Evolutionary conservation across 106 monocot genomes (phyloP), one percentile per base, ranked within the genome.

Genomic region (Ottelia alismoides): DNA sequence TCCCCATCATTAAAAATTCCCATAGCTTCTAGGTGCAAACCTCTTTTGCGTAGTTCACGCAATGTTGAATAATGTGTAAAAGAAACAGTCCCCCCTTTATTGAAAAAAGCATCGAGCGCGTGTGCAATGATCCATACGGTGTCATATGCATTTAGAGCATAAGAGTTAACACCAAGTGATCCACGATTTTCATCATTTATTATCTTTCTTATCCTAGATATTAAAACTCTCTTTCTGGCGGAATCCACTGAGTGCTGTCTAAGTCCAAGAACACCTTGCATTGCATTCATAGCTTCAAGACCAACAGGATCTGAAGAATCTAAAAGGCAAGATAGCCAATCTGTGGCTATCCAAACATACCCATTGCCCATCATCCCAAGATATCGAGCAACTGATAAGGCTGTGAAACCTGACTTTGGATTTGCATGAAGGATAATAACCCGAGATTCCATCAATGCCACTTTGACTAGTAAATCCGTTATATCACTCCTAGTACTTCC

Each of bases 281-380:
- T 73, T 19, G 51, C 40, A 45, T 60, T 47, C 60, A 63, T 66
- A 10, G 44, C 53, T 1, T 70, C 78, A 17, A 28, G 6, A 22
- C 55, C 59, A 30, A 68, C 26, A 23, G 69, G 59, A 2, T 0
- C 28, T 6, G 46, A 45, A 27, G 88, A 63, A 65, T 88, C 88
- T 44, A 88, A 53, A 12, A 70, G 12, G 11, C 79, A 58, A 67
- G 72, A 56, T n/a, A 88, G 73, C 88, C 88, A 88, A 74, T 79
- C 88, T 20, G 88, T 83, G 45, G 78, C 79, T 47, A 88, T 88
- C 88, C 88, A 88, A 23, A 79, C 83, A 76, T 76, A 88, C 11
- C 88, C 83, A 54, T 65, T 49, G 11, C 60, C 65, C 50, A 71
- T 51, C 82, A 88, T 88, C 3, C 64, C 67, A 22, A 82, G 78